Conservation (phyloP, 169 alveolate genomes). For the Cryptosporidium felis region DNA sequence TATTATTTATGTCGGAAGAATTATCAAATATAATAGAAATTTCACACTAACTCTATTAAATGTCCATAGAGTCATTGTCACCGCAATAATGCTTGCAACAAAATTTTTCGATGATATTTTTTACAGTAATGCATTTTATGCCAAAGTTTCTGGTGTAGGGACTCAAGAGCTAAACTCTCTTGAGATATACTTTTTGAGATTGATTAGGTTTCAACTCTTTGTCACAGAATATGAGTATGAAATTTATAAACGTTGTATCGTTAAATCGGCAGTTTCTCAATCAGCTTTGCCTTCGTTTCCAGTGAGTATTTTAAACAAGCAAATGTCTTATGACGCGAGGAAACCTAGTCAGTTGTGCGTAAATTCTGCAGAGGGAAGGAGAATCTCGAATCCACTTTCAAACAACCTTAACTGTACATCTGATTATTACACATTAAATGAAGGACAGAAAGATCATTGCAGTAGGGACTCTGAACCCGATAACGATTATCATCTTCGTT, state of each 20-base stretch:
- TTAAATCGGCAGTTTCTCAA: not conserved
- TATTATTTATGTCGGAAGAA: constrained; percentile 83
- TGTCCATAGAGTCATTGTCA: constrained; percentile 87
- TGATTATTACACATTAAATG: not conserved
- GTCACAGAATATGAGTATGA: constrained; percentile 88
- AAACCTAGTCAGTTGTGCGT: no score
- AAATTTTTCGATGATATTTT: constrained; percentile 92
- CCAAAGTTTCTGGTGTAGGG: constrained; percentile 93
- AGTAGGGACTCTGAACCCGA: no score
- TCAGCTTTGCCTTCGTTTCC: constrained; percentile 21
- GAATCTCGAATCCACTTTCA: not conserved
- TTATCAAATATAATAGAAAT: constrained; percentile 77
- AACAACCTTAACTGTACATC: not conserved
- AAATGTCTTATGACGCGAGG: not conserved
- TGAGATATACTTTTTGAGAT: constrained; percentile 86
- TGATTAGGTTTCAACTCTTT: constrained; percentile 84
- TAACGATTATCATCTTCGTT: no score
- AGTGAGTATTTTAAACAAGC: not conserved
- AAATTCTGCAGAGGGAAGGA: no score
- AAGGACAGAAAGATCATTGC: no score
- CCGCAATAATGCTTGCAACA: constrained; percentile 90
- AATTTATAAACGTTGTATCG: constrained; percentile 76
- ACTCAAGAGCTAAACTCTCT: constrained; percentile 87
- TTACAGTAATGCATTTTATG: constrained; percentile 88
- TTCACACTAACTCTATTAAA: constrained; percentile 81